These are phyloP conservation scores for Angomonas desouzai DNA, from an alignment of 208 protist species.

Conservation along the genomic window DNA sequence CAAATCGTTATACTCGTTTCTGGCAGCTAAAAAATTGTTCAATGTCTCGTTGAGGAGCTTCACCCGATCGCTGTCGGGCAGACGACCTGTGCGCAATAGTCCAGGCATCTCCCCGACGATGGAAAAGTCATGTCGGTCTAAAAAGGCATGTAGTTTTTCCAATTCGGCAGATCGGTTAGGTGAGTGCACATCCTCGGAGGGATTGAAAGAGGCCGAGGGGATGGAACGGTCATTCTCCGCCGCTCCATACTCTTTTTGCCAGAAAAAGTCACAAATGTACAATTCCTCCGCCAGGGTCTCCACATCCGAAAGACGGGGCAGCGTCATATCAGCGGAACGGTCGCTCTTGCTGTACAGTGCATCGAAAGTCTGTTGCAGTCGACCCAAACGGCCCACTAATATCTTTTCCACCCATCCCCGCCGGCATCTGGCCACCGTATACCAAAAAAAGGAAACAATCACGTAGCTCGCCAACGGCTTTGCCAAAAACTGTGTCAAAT, in stretches of 20 bases:
- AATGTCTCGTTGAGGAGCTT: slow-evolving; percentile 29
- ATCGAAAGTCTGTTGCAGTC: slow-evolving; percentile 34
- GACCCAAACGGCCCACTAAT: slow-evolving; percentile 42
- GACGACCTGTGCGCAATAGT: slow-evolving; percentile 17
- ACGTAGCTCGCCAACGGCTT: slow-evolving; percentile 35
- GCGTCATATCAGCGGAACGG: slow-evolving; percentile 18
- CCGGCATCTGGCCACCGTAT: slow-evolving; percentile 44
- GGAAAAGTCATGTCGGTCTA: not conserved
- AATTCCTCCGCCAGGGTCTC: slow-evolving; percentile 26
- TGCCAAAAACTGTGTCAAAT: slow-evolving; percentile 44
- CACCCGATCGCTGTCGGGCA: slow-evolving; percentile 13
- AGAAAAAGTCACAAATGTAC: slow-evolving; percentile 1
- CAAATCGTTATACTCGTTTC: slow-evolving; percentile 33
- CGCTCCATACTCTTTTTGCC: not conserved
- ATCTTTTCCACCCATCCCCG: slow-evolving; percentile 35
- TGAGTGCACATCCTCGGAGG: not conserved
- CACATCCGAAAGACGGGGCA: slow-evolving; percentile 17
- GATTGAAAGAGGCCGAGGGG: not conserved
- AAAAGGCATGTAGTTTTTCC: slow-evolving; percentile 7
- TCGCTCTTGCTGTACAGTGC: slow-evolving; percentile 29
- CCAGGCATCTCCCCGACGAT: slow-evolving; percentile 13
- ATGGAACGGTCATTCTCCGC: not conserved
- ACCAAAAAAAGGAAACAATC: slow-evolving; percentile 63
- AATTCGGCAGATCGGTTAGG: slow-evolving; percentile 7
- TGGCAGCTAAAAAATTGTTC: slow-evolving; percentile 26